Conservation (phyloP, 805 yeast species). For the Phaffomyces antillensis region DNA sequence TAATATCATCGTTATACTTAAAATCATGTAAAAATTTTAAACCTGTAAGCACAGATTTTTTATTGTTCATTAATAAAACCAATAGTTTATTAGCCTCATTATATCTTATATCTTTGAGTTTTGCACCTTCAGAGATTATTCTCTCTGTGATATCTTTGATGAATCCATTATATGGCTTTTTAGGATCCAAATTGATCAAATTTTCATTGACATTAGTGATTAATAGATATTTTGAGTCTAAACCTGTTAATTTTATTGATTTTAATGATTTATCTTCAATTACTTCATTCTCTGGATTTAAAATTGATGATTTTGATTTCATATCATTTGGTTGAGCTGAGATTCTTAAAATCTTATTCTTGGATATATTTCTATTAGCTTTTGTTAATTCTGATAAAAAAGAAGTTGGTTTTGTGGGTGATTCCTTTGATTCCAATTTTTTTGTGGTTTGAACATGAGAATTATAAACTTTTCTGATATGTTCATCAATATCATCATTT, state of each 20-base stretch:
- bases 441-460: too few species aligned
- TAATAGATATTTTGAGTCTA: background rate
- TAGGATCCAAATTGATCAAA: background rate
- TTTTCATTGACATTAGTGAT: background rate
- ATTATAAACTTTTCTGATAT: too few species aligned
- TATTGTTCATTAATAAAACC: background rate
- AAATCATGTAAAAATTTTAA: constrained; percentile 6
- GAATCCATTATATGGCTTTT: background rate
- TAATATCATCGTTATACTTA: background rate
- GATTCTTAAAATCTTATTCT: too few species aligned
- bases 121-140: background rate
- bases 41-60: background rate
- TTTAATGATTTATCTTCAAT: background rate
- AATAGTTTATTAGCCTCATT: background rate
- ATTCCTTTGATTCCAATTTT: too few species aligned
- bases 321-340: too few species aligned
- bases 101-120: background rate
- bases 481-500: too few species aligned
- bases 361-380: too few species aligned
- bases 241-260: background rate
- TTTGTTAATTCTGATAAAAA: too few species aligned
- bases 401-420: too few species aligned
- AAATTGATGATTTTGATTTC: too few species aligned
- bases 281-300: background rate
- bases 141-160: background rate